Conservation (phyloP, 495 filamentous ascomycete genomes). For the Neurospora discreta region DNA sequence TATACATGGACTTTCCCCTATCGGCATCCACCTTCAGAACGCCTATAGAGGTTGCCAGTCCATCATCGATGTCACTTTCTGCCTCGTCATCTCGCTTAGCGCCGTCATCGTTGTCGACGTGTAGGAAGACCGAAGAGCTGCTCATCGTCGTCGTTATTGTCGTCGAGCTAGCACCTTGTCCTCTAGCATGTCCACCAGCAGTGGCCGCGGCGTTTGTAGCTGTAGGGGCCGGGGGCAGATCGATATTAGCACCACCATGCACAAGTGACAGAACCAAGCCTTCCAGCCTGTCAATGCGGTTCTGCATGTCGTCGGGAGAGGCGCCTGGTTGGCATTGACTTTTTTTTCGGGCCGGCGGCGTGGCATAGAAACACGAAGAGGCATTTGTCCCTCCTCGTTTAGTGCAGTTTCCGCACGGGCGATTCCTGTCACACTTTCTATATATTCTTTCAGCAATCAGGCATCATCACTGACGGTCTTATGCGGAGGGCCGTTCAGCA, state of each 20-base stretch:
- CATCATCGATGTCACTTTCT: conserved; percentile 77
- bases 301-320: conserved; percentile 95
- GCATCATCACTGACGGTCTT: conserved; percentile 2
- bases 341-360: conserved; percentile 66
- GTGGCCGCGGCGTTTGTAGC: conserved; percentile 37
- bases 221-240: conserved; percentile 20
- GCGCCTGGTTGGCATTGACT: conserved; percentile 50
- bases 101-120: conserved; percentile 40
- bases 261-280: conserved; percentile 90
- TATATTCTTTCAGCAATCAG: neutral
- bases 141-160: conserved; percentile 50
- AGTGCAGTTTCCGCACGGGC: conserved; percentile 92
- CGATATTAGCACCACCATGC: conserved; percentile 64
- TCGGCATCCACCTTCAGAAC: conserved; percentile 78
- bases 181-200: conserved; percentile 44
- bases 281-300: conserved; percentile 93
- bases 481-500: neutral
- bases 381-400: conserved; percentile 68
- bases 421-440: conserved; percentile 80
- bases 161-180: conserved; percentile 45
- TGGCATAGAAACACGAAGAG: conserved; percentile 79
- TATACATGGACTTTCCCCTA: conserved; percentile 68
- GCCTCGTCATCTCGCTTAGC: conserved; percentile 45
- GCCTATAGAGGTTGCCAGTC: conserved; percentile 70
- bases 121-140: conserved; percentile 46